phyloP scores from a whole-genome alignment of 2,329 filamentous ascomycete species.

The Periconia macrospinosa region DNA sequence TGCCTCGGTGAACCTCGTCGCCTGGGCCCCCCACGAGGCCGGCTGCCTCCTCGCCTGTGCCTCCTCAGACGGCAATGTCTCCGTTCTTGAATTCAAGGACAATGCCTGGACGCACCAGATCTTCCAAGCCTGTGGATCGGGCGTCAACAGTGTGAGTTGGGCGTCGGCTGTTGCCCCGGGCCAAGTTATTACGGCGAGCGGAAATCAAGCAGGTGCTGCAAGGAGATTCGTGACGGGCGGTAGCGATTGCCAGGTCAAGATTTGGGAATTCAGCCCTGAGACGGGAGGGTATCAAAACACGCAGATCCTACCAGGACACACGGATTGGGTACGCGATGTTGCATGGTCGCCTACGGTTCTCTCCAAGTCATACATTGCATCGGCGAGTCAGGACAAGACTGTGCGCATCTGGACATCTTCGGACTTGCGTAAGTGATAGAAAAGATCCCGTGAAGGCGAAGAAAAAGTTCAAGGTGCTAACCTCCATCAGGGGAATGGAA shows the following conservation, averaged over 20 bases:
- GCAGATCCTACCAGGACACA: conserved; percentile 71
- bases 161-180: conserved; percentile 83
- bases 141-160: conserved; percentile 96
- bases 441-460: not conserved
- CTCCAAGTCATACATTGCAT: conserved; percentile 95
- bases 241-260: conserved; percentile 88
- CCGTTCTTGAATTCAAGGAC: conserved; percentile 95
- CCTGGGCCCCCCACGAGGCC: conserved; percentile 96
- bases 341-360: conserved; percentile 95
- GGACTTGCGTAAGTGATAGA: conserved; percentile 39
- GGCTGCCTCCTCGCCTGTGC: conserved; percentile 94
- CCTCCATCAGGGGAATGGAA: conserved; percentile 69
- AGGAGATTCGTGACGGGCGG: conserved; percentile 92
- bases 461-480: conserved; percentile 46
- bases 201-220: conserved; percentile 58
- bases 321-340: conserved; percentile 96
- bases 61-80: conserved; percentile 89
- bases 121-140: conserved; percentile 89
- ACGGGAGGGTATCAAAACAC: conserved; percentile 56
- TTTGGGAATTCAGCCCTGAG: conserved; percentile 75
- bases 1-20: conserved; percentile 93
- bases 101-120: conserved; percentile 88
- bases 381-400: conserved; percentile 93
- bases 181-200: conserved; percentile 74
- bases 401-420: conserved; percentile 88